Evolutionary conservation across 805 yeast genomes (phyloP).

Genomic region (Pichia gijzeniarum): DNA sequence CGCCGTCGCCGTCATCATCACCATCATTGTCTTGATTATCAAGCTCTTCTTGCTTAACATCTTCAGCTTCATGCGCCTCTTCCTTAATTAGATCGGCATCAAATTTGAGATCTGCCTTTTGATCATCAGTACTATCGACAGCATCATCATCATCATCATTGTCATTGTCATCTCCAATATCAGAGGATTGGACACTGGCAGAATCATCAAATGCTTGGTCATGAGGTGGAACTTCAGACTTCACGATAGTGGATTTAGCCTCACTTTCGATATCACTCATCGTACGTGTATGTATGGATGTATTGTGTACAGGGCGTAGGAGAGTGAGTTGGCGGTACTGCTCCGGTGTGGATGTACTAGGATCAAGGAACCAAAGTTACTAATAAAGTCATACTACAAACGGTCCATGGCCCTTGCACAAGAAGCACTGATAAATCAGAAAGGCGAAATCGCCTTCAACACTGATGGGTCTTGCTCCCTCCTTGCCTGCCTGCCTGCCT

Average conservation of each 20-base stretch:
- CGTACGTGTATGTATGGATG: neutral
- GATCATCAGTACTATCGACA: neutral
- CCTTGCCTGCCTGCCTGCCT: too few species aligned
- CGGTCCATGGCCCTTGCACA: neutral
- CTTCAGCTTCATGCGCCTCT: neutral
- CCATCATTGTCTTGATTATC: neutral
- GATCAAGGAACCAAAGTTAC: neutral
- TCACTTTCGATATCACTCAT: neutral
- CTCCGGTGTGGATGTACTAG: neutral
- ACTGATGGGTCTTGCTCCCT: constrained; percentile 7
- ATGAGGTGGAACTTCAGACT: neutral
- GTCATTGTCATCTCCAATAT: neutral
- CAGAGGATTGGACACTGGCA: neutral
- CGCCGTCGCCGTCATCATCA: constrained; percentile 7
- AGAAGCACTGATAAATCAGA: neutral
- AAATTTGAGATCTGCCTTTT: neutral
- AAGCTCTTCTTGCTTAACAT: neutral
- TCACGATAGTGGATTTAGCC: neutral
- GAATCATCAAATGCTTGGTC: neutral
- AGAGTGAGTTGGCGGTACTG: too few species aligned
- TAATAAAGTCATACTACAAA: neutral
- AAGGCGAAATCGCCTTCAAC: neutral
- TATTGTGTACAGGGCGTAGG: too few species aligned
- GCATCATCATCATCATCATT: neutral
- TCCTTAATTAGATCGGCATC: neutral